Base-by-base conservation (phyloP, 345 rosid genomes). In the Sisymbrium irio region DNA sequence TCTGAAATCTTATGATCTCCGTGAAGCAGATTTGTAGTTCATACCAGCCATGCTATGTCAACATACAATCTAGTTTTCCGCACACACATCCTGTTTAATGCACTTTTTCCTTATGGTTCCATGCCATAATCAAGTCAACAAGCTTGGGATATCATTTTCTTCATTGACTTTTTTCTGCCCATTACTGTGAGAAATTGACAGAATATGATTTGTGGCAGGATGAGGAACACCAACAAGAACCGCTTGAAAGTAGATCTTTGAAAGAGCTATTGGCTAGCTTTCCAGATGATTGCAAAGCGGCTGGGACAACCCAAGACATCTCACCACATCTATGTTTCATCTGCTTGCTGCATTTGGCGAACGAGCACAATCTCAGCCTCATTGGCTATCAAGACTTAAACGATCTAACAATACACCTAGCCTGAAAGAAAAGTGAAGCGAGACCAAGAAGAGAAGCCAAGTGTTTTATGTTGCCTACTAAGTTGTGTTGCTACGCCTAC, bases 311-410 rank as follows among this genome's bases (percentile, higher is more conserved):
- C 20, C 58, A 76, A 25, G 97, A 92, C 49, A 84, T 94, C 57
- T 89, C 99, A 47, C 97, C 99, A 44, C 97, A 94, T 85, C 72
- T 94, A 27, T 92, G 97, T 74, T 94, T 94, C 82, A 94, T 92
- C 76, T 92, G 99, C 79, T 66, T 95, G 18, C 69, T 92, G 60
- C 99, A 95, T 76, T 82, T 95, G 75, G 99, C 99, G 4, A 95
- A 95, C 25, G 97, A 95, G 85, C 93, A 95, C 72, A 90, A 88
- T 17, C 75, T 95, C 73, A 67, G 82, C 73, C 84, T 95, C 73
- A 77, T 41, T 4, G 89, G 96, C 10, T 77, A 78, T 58, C 56
- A 75, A 28, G 65, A 71, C 79, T 69, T 94, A 85, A 90, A 84
- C 20, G 96, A 94, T 78, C 89, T 91, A 37, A 73, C 74, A n/a